Evolutionary conservation across 176 grass and related monocot genomes (phyloP).

Genomic region (Oryza rufipogon): DNA sequence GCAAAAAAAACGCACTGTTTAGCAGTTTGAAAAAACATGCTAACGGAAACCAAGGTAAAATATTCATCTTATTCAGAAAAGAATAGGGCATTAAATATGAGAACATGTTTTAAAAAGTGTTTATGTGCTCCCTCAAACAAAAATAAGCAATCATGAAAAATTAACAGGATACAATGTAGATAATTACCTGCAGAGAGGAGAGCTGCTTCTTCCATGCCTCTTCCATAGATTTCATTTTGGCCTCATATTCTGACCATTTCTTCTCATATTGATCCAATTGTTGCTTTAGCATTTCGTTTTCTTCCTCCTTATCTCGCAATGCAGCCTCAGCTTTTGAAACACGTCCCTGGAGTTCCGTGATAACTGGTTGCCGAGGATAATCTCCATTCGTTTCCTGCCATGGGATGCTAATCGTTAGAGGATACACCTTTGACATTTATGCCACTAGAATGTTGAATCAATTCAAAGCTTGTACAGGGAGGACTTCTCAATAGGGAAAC

Average conservation of each 20-base stretch:
- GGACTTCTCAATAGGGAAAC: slow-evolving; percentile 5
- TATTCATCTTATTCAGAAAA: too few relatives aligned
- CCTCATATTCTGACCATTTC: slow-evolving; percentile 86
- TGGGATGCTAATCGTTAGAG: slow-evolving; percentile 29
- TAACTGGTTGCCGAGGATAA: slow-evolving; percentile 50
- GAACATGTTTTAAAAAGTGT: slow-evolving; percentile 20
- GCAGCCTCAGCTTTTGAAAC: slow-evolving; percentile 62
- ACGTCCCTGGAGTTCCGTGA: slow-evolving; percentile 58
- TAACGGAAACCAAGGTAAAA: too few relatives aligned
- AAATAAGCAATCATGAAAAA: neutral
- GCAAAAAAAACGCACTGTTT: too few relatives aligned
- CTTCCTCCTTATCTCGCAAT: slow-evolving; percentile 80
- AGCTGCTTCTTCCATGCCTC: slow-evolving; percentile 87
- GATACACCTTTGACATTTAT: neutral
- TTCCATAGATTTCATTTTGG: slow-evolving; percentile 94
- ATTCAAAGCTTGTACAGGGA: slow-evolving; percentile 27
- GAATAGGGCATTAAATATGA: neutral
- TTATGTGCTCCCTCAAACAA: slow-evolving; percentile 3
- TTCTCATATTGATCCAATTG: slow-evolving; percentile 86
- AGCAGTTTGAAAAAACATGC: too few relatives aligned
- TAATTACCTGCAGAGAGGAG: slow-evolving; percentile 80
- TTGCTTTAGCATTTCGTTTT: slow-evolving; percentile 75
- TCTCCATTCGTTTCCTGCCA: slow-evolving; percentile 61
- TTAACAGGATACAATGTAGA: neutral
- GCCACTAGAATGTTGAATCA: slow-evolving; percentile 11